A percentile compares a stretch with the other conserved stretches of the same genome.
Evolutionary conservation across 192 early-diverging fungal species (phyloP).

Genomic region (Podila epigama): DNA sequence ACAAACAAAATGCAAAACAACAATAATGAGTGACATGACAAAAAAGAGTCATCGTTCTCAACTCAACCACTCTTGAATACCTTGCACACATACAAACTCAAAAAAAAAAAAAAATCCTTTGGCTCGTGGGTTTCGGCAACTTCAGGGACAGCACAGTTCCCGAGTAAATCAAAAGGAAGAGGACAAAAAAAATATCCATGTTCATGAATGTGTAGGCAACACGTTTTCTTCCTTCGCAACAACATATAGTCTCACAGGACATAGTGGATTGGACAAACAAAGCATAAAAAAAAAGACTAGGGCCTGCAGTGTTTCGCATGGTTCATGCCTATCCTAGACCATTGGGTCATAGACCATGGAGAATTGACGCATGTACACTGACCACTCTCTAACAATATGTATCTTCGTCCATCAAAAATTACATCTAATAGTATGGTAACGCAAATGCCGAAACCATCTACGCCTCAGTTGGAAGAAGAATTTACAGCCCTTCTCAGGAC

Average conservation of each 20-base stretch:
- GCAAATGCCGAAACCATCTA: slow-evolving; percentile 50
- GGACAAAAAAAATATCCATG: neutral
- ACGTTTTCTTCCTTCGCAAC: too few relatives aligned
- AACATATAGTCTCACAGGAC: too few relatives aligned
- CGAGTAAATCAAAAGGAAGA: neutral
- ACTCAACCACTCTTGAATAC: too few relatives aligned
- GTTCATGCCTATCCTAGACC: neutral
- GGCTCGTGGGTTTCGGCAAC: neutral
- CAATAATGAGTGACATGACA: too few relatives aligned
- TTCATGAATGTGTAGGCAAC: too few relatives aligned
- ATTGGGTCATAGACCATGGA: neutral
- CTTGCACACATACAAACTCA: slow-evolving; percentile 8
- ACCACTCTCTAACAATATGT: slow-evolving; percentile 43
- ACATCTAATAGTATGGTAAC: slow-evolving; percentile 53
- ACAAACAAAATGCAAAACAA: too few relatives aligned
- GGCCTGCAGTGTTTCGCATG: neutral
- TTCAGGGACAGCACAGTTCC: neutral
- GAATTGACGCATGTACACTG: slow-evolving; percentile 22
- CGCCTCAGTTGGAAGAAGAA: slow-evolving; percentile 40
- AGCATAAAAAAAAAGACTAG: neutral
- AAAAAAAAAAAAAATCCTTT: neutral
- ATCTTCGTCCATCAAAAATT: slow-evolving; percentile 45
- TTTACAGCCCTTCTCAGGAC: slow-evolving; percentile 30
- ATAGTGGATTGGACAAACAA: neutral
- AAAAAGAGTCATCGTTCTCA: slow-evolving; percentile 51